Base-by-base conservation (phyloP, 768 basidiomycete genomes). In the Flagelloscypha sp. region DNA sequence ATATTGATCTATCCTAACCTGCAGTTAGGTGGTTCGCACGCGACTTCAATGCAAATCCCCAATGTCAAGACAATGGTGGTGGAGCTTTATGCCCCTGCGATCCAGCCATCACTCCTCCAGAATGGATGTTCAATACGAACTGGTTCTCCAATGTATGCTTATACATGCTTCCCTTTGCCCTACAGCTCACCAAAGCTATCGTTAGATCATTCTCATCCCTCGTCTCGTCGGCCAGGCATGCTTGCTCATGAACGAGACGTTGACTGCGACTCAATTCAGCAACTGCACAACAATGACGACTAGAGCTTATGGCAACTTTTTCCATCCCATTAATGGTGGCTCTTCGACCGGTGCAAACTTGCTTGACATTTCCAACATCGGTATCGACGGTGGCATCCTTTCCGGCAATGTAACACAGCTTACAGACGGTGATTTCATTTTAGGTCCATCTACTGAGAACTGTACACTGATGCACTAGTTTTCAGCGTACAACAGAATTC, bases 121-220 rank as follows among this genome's bases (percentile, higher is more conserved):
- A n/a, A n/a, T n/a, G n/a, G n/a, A n/a, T n/a, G n/a, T n/a, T 76
- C 74, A 82, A 79, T 44, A 67, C 69, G 1, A 80, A 79, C 47
- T 80, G 78, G 79, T 75, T 66, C 44, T 68, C 68, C 4, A 78
- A 77, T 43, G 73, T 74, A 30, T 7, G 66, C 48, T 7, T 21
- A 16, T 29, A 22, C 35, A 28, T 11, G 20, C 18, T 17, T 15
- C 9, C n/a, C n/a, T n/a, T n/a, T n/a, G n/a, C n/a, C n/a, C n/a
- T n/a, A n/a, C n/a, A n/a, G n/a, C n/a, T n/a, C n/a, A n/a, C n/a
- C n/a, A n/a, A n/a, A n/a, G n/a, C n/a, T n/a, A 3, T 15, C 5
- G 31, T 5, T 36, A 80, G 70, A 62, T 76, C 22, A 80, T 84
- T 30, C 62, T 72, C 12, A 72, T 79, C 9, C 79, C 81, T 0